Percentiles rank a stretch among this genome's conserved stretches.
Evolutionary conservation across 441 rosid species (phyloP).

Genomic region (Croton laevigatus): DNA sequence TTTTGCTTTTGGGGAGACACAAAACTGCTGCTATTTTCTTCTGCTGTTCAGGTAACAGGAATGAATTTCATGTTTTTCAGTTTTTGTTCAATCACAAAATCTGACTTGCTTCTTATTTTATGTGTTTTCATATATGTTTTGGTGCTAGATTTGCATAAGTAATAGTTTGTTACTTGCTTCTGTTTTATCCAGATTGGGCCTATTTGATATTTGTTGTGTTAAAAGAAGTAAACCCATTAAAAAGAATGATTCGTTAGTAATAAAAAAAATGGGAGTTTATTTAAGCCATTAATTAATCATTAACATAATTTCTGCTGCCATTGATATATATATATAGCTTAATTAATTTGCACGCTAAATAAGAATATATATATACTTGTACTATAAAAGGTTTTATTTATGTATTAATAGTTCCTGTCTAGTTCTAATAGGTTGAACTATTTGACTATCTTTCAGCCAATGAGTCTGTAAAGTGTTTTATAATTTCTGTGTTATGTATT

Average conservation of each 20-base stretch:
- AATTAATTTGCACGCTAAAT: neutral
- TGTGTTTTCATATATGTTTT: conserved; percentile 15
- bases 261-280: no score
- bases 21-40: conserved; percentile 15
- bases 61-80: neutral
- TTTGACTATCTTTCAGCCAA: no score
- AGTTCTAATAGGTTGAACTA: neutral
- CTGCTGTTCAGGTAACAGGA: conserved; percentile 25
- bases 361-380: neutral
- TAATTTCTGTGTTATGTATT: no score
- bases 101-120: conserved; percentile 23
- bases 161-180: neutral
- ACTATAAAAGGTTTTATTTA: neutral
- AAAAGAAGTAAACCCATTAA: conserved; percentile 2
- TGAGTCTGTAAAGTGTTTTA: no score
- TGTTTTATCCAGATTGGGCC: neutral
- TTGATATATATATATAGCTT: no score
- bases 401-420: neutral
- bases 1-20: conserved; percentile 25
- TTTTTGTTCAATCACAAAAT: neutral
- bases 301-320: neutral
- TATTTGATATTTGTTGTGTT: conserved; percentile 5
- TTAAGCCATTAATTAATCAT: neutral
- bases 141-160: conserved; percentile 10
- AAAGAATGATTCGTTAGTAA: neutral